These are phyloP conservation scores for Geranomyces variabilis DNA, from an alignment of 192 early-diverging fungal species.

Conservation along the genomic window DNA sequence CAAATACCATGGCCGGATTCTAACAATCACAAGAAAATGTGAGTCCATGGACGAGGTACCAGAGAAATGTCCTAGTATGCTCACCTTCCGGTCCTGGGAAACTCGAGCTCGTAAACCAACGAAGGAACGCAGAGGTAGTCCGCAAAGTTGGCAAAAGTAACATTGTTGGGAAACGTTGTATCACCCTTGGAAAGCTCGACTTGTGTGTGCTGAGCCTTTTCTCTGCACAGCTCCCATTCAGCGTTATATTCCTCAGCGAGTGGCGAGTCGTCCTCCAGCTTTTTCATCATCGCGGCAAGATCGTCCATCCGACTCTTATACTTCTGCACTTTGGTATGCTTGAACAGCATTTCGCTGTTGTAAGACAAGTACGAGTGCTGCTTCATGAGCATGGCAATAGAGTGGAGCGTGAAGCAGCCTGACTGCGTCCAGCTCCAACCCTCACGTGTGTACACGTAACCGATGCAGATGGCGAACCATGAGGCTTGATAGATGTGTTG, in stretches of 20 bases:
- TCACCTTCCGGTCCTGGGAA: slow-evolving; percentile 81
- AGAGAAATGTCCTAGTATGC: neutral
- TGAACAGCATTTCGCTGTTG: slow-evolving; percentile 68
- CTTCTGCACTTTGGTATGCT: slow-evolving; percentile 11
- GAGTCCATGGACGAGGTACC: neutral
- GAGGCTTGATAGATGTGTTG: slow-evolving; percentile 54
- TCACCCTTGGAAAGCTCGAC: slow-evolving; percentile 28
- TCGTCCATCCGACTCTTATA: slow-evolving; percentile 30
- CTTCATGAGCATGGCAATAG: slow-evolving; percentile 94
- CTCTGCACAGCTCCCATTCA: slow-evolving; percentile 27
- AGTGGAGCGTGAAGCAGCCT: slow-evolving; percentile 84
- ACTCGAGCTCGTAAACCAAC: slow-evolving; percentile 92
- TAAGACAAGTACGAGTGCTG: slow-evolving; percentile 89
- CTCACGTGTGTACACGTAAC: slow-evolving; percentile 38
- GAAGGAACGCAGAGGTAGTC: slow-evolving; percentile 89
- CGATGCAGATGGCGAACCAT: slow-evolving; percentile 43
- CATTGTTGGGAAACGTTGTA: slow-evolving; percentile 70
- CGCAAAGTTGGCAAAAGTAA: slow-evolving; percentile 80
- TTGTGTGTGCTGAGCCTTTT: slow-evolving; percentile 15
- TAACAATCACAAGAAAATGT: slow-evolving; percentile 31
- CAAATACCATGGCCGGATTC: slow-evolving; percentile 86
- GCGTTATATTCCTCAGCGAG: neutral
- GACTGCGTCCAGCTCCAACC: slow-evolving; percentile 86
- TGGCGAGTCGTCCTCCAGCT: slow-evolving; percentile 17
- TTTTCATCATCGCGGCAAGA: slow-evolving; percentile 29